Evolutionary conservation across 2,329 filamentous ascomycete genomes (phyloP).

Genomic region (Talaromyces amestolkiae): DNA sequence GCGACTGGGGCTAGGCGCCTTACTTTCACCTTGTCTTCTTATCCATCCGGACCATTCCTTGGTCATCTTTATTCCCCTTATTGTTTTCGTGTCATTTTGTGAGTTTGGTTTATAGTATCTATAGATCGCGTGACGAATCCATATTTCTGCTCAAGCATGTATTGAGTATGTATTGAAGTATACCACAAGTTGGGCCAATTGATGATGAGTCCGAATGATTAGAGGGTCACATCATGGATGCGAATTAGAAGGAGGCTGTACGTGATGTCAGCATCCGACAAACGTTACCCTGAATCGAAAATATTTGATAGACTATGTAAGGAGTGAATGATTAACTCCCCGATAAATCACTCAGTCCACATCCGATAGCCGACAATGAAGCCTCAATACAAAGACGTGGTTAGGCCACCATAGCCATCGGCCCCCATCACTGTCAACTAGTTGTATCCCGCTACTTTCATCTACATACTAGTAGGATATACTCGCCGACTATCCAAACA

Average conservation of each 20-base stretch:
- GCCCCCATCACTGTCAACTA: neutral
- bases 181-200: neutral
- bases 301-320: neutral
- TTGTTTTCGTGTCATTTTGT: neutral
- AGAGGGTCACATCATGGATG: neutral
- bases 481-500: neutral
- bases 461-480: neutral
- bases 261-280: neutral
- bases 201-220: neutral
- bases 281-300: neutral
- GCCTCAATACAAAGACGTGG: neutral
- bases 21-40: neutral
- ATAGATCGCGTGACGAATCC: slow-evolving; percentile 6
- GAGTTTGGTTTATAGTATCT: neutral
- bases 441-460: neutral
- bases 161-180: neutral
- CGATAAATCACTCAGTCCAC: neutral
- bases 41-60: neutral
- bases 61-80: neutral
- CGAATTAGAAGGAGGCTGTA: neutral
- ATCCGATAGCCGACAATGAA: too few relatives aligned
- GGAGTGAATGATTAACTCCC: neutral
- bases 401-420: neutral
- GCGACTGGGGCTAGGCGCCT: neutral
- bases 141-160: neutral